Evolutionary conservation across 2,329 filamentous ascomycete species (phyloP), one percentile per base, ranked within the genome.

Genomic region (Hypoxylon sp.): DNA sequence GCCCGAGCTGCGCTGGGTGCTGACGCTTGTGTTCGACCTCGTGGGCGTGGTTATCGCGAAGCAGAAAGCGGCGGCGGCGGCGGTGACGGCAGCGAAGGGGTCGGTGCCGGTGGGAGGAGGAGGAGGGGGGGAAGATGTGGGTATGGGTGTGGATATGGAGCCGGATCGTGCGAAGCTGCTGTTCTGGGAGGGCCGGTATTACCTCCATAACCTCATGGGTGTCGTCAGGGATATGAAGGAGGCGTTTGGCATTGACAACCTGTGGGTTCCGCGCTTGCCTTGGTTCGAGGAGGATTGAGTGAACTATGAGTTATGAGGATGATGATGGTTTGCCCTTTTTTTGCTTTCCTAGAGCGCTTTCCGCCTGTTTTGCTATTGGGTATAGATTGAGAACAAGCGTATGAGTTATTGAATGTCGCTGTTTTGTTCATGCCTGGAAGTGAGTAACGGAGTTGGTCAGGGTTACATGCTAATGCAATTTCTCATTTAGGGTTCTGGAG

Each of bases 11-110:
- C 68, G 72, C 3, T 73, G 69, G 72, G 55, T 64, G 17, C 62
- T 74, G 7, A 70, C 72, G 57, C 59, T 73, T 3, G 64, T 73
- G 4, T 74, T 68, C 57, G 72, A 74, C 60, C 51, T 73, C 3
- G 61, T 62, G 27, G 53, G 57, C 58, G 35, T 72, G 31, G 37
- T 69, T 22, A 61, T 72, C 27, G 60, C 51, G 54, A 55, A 58
- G 31, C 71, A 70, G 56, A 64, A 17, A 37, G 53, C 44, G 8
- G 51, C 53, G 17, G 58, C 56, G 11, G 42, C 11, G 60, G 60
- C 2, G 11, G 48, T 14, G 10, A 37, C 11, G 60, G 60, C 2
- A 8, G 48, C 11, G 10, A 37, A 13, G 6, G 6, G 7, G 25
- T 3, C 5, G 25, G 25, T 27, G 25, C 25, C 5, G 25, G 5